Percentiles rank a stretch among this genome's conserved stretches.
phyloP scores from a whole-genome alignment of 139 green algal genomes.

The Yamagishiella unicocca region DNA sequence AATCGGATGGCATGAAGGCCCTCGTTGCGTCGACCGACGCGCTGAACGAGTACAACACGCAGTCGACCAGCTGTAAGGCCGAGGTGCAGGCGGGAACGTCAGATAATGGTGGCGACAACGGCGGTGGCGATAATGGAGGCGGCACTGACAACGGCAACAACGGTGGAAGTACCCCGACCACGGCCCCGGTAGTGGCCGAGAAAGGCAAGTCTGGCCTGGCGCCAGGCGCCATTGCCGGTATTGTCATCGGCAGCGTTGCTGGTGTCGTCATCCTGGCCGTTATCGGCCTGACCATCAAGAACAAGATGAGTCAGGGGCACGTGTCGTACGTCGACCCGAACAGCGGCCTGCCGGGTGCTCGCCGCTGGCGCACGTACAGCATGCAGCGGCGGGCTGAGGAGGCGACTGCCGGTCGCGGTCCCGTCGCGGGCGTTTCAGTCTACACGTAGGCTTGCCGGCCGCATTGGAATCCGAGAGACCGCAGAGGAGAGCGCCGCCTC shows the following conservation, averaged over 20 bases:
- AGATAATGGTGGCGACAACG: too few relatives aligned
- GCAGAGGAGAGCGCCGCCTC: too few relatives aligned
- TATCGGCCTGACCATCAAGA: background rate
- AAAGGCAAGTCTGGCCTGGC: background rate
- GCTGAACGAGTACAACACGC: background rate
- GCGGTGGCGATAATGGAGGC: background rate
- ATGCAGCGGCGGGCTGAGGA: constrained; percentile 20
- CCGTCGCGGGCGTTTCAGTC: constrained; percentile 5
- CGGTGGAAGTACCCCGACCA: background rate
- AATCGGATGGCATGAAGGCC: too few relatives aligned
- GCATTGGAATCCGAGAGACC: too few relatives aligned
- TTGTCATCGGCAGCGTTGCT: constrained; percentile 9
- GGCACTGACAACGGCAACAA: background rate
- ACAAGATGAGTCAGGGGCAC: background rate
- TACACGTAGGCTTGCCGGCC: too few relatives aligned
- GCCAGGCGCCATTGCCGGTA: constrained; percentile 10
- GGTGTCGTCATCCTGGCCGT: constrained; percentile 6
- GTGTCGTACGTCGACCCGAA: background rate
- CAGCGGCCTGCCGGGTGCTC: background rate
- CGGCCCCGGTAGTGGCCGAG: too few relatives aligned
- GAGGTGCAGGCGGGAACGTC: too few relatives aligned
- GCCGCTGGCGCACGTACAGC: constrained; percentile 40
- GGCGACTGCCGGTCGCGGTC: background rate
- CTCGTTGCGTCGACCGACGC: too few relatives aligned
- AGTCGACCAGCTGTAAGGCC: background rate